Conservation (phyloP, 805 yeast species). For the Saturnispora halmiae region DNA sequence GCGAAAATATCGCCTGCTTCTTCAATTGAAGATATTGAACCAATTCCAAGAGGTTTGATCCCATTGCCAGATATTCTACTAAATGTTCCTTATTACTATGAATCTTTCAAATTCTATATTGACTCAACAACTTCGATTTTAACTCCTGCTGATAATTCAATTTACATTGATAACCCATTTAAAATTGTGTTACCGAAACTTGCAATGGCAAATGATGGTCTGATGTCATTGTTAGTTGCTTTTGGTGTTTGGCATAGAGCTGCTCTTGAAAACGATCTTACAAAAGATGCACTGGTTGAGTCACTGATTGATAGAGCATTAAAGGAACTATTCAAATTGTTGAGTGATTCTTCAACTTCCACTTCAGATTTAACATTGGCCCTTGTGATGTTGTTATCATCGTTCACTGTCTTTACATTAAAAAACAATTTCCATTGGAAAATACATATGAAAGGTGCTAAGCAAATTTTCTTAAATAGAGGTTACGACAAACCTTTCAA, state of each 20-base stretch:
- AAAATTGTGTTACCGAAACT: conserved; percentile 53
- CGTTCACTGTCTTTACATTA: conserved; percentile 43
- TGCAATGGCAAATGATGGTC: conserved; percentile 51
- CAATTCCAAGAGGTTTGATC: conserved; percentile 29
- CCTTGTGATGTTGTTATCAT: conserved; percentile 47
- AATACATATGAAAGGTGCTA: conserved; percentile 59
- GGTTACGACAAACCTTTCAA: conserved; percentile 32
- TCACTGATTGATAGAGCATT: conserved; percentile 49
- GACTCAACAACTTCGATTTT: conserved; percentile 50
- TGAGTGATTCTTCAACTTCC: conserved; percentile 43
- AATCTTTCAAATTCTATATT: conserved; percentile 54
- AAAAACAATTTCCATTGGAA: conserved; percentile 43
- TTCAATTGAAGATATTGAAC: conserved; percentile 16
- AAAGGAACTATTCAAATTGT: conserved; percentile 42
- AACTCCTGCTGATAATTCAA: conserved; percentile 54
- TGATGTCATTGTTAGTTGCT: conserved; percentile 48
- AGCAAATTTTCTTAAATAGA: conserved; percentile 50
- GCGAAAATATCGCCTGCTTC: conserved; percentile 14
- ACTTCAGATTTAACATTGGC: conserved; percentile 62
- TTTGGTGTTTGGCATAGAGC: conserved; percentile 37
- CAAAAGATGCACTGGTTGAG: conserved; percentile 32
- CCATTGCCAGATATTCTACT: conserved; percentile 54
- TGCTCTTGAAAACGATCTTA: conserved; percentile 21
- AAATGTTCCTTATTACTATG: conserved; percentile 51
- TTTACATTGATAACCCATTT: conserved; percentile 65